Base-by-base conservation (phyloP, 2,329 filamentous ascomycete species). In the Didymella pomorum region DNA sequence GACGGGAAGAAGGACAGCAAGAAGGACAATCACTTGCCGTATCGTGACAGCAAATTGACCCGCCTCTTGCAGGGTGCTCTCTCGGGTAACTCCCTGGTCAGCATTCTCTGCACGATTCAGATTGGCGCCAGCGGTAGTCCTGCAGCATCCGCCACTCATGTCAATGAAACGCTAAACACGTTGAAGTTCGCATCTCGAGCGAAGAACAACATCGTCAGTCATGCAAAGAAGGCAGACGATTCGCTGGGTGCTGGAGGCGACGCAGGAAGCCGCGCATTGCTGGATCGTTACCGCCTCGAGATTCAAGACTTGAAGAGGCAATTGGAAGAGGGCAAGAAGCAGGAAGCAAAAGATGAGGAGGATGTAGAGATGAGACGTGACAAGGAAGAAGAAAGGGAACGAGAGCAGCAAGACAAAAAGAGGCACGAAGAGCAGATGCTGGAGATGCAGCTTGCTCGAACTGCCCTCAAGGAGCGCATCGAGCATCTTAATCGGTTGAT, bases 151-250 rank as follows among this genome's bases (percentile, higher is more conserved):
- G 89, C 87, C 67, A 91, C 84, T 21, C 92, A 97, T 70, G 92
- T 90, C 0, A 86, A 86, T 18, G 95, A 99, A 79, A 98, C 94
- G 0, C 80, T 99, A 54, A 99, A 97, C 75, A 99, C 95, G 0
- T 82, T 99, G 61, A 99, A 98, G 71, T 99, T 99, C 73, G 95
- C 95, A 2, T 95, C 93, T 11, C 87, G 95, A 69, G 95, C 95
- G 43, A 97, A 97, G 83, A 99, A 99, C 79, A 99, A 90, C 74
- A 97, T 99, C 71, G 89, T 98, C 73, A 97, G 93, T 68, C 93
- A 98, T 78, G 95, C 95, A 31, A 98, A 97, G 83, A 91, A 88
- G 73, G 94, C 94, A 7, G 92, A 96, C 67, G 95, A 98, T 76
- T 93, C 94, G 3, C 82, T 94, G 23, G 84, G 84, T 39, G 89